Percentiles rank a stretch among this genome's conserved stretches.
These are phyloP conservation scores for Suillus brevipes DNA, from an alignment of 768 basidiomycete genomes.

Conservation along the genomic window DNA sequence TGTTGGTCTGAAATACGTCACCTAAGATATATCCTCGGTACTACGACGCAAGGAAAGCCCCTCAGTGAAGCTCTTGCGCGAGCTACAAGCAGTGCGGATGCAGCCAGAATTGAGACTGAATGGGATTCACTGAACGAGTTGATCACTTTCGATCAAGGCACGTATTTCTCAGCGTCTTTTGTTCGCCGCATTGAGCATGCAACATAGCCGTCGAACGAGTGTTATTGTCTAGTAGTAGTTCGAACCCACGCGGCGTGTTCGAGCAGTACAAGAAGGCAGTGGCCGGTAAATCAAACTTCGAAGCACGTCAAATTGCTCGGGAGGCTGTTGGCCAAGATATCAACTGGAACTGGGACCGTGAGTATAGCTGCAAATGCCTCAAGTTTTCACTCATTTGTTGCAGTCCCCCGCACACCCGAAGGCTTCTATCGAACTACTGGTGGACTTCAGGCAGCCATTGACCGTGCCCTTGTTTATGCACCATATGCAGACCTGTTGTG, in stretches of 20 bases:
- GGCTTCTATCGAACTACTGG: slow-evolving; percentile 89
- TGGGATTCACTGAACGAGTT: slow-evolving; percentile 73
- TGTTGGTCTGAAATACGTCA: neutral
- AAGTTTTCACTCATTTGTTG: slow-evolving; percentile 4
- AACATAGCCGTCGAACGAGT: slow-evolving; percentile 24
- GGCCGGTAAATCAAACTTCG: slow-evolving; percentile 66
- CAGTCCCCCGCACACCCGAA: slow-evolving; percentile 85
- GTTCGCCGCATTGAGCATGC: neutral
- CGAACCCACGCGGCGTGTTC: slow-evolving; percentile 43
- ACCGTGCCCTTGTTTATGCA: slow-evolving; percentile 76
- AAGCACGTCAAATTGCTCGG: slow-evolving; percentile 70
- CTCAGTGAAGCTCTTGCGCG: slow-evolving; percentile 71
- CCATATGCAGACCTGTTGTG: slow-evolving; percentile 89
- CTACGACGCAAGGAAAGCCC: slow-evolving; percentile 46
- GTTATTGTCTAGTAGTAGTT: slow-evolving; percentile 20
- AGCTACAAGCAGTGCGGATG: slow-evolving; percentile 64
- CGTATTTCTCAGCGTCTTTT: slow-evolving; percentile 18
- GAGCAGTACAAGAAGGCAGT: slow-evolving; percentile 59
- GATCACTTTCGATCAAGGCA: slow-evolving; percentile 85
- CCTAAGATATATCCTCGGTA: slow-evolving; percentile 65
- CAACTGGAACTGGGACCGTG: slow-evolving; percentile 90
- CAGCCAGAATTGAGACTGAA: slow-evolving; percentile 70
- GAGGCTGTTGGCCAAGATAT: slow-evolving; percentile 64
- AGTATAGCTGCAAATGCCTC: slow-evolving; percentile 27
- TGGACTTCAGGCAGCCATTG: slow-evolving; percentile 79